Evolutionary conservation across 176 grass and related monocot genomes (phyloP), one percentile per base, ranked within the genome.

Genomic region (Triticum urartu): DNA sequence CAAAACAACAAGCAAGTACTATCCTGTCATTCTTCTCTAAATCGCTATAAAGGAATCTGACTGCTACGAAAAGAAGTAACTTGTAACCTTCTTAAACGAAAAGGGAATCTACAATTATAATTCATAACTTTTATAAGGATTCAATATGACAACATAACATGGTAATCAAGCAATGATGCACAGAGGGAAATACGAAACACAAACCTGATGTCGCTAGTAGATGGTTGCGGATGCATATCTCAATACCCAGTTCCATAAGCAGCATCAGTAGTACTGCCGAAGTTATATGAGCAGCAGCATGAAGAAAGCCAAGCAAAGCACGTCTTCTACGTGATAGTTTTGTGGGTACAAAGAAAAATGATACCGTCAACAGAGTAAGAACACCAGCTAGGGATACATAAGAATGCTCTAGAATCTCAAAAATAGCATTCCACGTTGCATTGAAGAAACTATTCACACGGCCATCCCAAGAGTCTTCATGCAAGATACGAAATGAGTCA

Each of bases 341-440:
- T 1, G 97, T 99, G 42, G 97, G 94, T 72, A 99, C 94, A 84
- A 99, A 99, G 84, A 94, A 92, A 91, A 96, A 91, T 79, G 97
- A 92, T 86, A 90, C 90, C 75, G 95, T 63, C 87, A 87, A 85
- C 79, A 99, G 85, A 65, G 86, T 54, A n/a, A 91, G 38, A 78
- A 86, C 86, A 86, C 91, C 94, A 45, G 82, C 72, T 56, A 96
- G 88, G 48, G 97, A 99, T 40, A 99, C 90, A 85, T 94, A 96
- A 39, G 97, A 99, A 26, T 82, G 82, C 62, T 99, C 97, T 35
- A 99, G 69, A 84, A 99, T 99, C 87, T 99, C 93, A 68, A 99
- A 87, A 65, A 99, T 45, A 64, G 83, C 90, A 89, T 88, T 91
- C 97, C 90, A 94, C 88, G 92, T 94, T 87, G 92, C 87, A 72